Evolutionary conservation across 2,329 filamentous ascomycete species (phyloP).

Genomic region (Coniochaeta sp.): DNA sequence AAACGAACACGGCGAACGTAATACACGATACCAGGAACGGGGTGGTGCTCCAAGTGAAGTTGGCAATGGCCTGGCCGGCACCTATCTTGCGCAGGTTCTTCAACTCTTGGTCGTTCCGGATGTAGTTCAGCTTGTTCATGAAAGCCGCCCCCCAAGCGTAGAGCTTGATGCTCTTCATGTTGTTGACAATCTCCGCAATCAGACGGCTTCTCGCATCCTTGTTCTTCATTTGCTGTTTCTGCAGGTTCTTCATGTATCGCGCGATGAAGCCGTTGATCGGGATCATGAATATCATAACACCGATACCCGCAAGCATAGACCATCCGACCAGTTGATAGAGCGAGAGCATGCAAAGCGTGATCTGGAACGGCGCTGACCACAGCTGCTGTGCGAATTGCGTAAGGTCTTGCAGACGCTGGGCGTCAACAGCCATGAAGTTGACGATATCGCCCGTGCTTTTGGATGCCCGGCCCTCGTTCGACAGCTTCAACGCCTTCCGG

Average conservation of each 20-base stretch:
- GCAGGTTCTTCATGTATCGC: constrained; percentile 84
- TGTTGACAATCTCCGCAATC: constrained; percentile 97
- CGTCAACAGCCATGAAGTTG: constrained; percentile 98
- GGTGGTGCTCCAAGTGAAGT: constrained; percentile 96
- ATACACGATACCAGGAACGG: constrained; percentile 97
- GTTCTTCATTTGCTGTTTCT: constrained; percentile 98
- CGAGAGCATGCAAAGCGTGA: constrained; percentile 89
- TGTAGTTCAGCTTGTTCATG: constrained; percentile 93
- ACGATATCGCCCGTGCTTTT: constrained; percentile 98
- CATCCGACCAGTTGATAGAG: constrained; percentile 90
- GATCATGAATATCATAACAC: constrained; percentile 95
- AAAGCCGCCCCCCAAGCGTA: constrained; percentile 97
- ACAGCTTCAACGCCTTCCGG: constrained; percentile 79
- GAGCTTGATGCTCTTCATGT: constrained; percentile 99
- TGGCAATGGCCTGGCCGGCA: constrained; percentile 86
- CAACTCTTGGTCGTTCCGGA: constrained; percentile 91
- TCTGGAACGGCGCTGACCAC: constrained; percentile 97
- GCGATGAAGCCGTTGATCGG: constrained; percentile 91
- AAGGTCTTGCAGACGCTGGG: constrained; percentile 87
- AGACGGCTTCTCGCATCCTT: constrained; percentile 89
- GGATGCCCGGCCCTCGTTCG: constrained; percentile 80
- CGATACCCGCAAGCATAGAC: constrained; percentile 93
- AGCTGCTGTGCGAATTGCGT: constrained; percentile 93
- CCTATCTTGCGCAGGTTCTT: constrained; percentile 96
- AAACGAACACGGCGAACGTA: constrained; percentile 89